phyloP scores from a whole-genome alignment of 2,329 filamentous ascomycete genomes.

The Delphinella strobiligena region DNA sequence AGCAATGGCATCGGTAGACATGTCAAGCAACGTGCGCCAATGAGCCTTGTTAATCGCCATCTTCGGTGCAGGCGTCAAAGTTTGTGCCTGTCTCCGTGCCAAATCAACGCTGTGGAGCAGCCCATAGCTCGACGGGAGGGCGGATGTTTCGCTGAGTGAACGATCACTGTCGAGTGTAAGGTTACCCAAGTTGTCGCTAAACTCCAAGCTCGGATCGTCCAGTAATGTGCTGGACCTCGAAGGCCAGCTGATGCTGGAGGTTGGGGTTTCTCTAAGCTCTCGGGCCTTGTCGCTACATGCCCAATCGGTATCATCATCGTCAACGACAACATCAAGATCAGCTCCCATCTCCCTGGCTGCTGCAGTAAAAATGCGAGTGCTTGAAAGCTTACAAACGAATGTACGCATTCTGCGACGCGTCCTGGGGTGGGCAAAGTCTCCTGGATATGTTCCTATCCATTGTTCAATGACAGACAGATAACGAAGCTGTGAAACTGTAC shows the following conservation, averaged over 20 bases:
- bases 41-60: conserved; percentile 69
- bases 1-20: conserved; percentile 72
- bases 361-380: conserved; percentile 69
- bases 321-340: conserved; percentile 62
- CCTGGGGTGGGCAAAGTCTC: conserved; percentile 73
- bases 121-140: conserved; percentile 3
- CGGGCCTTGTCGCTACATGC: conserved; percentile 63
- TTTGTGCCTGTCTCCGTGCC: conserved; percentile 66
- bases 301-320: conserved; percentile 91
- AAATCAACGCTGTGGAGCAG: conserved; percentile 42
- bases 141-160: conserved; percentile 1
- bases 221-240: conserved; percentile 21
- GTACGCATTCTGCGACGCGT: conserved; percentile 61
- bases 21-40: conserved; percentile 84
- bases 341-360: conserved; percentile 75
- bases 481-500: conserved; percentile 68
- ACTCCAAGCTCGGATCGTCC: conserved; percentile 20
- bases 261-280: conserved; percentile 22
- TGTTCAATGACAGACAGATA: conserved; percentile 74
- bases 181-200: conserved; percentile 18
- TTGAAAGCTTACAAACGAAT: conserved; percentile 64
- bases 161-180: conserved; percentile 13
- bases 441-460: conserved; percentile 84
- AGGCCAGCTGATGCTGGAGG: conserved; percentile 7
- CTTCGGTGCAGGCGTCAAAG: conserved; percentile 56